Evolutionary conservation across 140 eudicot genomes (phyloP), one percentile per base, ranked within the genome.

Genomic region (Oenanthe javanica): DNA sequence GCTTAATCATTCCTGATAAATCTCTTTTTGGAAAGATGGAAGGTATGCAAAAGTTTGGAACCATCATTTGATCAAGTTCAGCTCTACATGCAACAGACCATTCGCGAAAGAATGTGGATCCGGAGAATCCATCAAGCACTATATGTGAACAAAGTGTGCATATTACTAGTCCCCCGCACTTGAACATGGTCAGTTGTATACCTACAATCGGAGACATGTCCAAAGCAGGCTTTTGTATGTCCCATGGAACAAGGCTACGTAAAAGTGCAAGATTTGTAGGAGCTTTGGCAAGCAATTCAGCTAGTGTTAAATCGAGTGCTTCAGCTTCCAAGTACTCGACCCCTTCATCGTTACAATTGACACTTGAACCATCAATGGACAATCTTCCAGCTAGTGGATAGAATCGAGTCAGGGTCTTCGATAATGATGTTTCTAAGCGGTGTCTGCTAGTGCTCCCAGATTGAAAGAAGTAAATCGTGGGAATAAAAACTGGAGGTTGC

Each of bases 171-270:
- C 75, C 75, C 48, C 75, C 75, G 3, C 75, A 70, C 25, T 70
- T 70, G 3, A 70, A 70, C 75, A 38, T 38, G 48, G 75, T 70
- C 25, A 70, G 19, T 72, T 72, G 76, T 38, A 72, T 72, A 8
- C 76, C 76, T 9, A 72, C n/a, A 72, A 72, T 16, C 5, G 76
- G 50, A 40, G 76, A 38, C 11, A 8, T 43, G 31, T 38, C 50
- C 76, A 72, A 18, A 0, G 51, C 19, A 38, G 76, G 51, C 49
- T 72, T 43, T 9, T 43, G 50, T 16, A 72, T 43, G 76, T 72
- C 76, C 76, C 76, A 72, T 72, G 76, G 76, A 7, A 72, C 76
- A 2, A 72, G 76, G 25, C 76, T 7, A 42, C 43, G 27, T 43
- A 72, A 43, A 43, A 72, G 76, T 18, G 43, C 76, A 72, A 43